Evolutionary conservation across 139 green algal species (phyloP).

Genomic region (Edaphochlamys debaryana): DNA sequence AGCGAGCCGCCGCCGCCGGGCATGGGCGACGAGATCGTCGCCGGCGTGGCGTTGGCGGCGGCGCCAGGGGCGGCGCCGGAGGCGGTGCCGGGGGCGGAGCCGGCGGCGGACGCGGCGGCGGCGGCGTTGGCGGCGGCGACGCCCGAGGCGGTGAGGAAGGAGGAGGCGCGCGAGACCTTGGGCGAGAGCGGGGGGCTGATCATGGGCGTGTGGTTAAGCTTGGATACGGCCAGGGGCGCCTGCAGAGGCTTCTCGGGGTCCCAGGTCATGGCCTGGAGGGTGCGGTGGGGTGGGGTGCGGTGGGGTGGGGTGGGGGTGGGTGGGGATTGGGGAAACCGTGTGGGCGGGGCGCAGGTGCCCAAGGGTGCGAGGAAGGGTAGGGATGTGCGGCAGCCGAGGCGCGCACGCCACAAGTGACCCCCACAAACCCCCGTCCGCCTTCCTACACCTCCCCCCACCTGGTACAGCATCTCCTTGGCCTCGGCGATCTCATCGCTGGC

Average conservation of each 20-base stretch:
- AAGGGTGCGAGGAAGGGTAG: too few relatives aligned
- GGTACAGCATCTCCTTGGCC: conserved; percentile 83
- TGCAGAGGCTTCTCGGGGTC: conserved; percentile 52
- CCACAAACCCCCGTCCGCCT: too few relatives aligned
- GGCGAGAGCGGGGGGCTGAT: conserved; percentile 38
- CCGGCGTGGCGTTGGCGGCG: too few relatives aligned
- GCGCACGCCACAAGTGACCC: too few relatives aligned
- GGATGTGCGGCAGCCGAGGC: not conserved
- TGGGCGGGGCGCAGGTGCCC: too few relatives aligned
- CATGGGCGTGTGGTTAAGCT: conserved; percentile 37
- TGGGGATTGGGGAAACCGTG: too few relatives aligned
- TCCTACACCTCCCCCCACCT: too few relatives aligned
- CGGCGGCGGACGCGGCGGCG: not conserved
- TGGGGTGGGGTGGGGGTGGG: too few relatives aligned
- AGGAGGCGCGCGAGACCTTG: conserved; percentile 26
- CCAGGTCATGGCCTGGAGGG: conserved; percentile 72
- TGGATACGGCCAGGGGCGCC: conserved; percentile 7
- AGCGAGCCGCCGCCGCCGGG: not conserved
- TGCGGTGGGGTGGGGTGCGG: too few relatives aligned
- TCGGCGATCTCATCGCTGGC: conserved; percentile 83
- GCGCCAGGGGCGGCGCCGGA: not conserved
- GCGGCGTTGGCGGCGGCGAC: not conserved
- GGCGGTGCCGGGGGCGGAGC: not conserved
- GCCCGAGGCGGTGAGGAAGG: not conserved
- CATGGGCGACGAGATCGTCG: not conserved